These are phyloP conservation scores for Fagopyrum tataricum DNA, from an alignment of 148 eudicot genomes.

Conservation along the genomic window DNA sequence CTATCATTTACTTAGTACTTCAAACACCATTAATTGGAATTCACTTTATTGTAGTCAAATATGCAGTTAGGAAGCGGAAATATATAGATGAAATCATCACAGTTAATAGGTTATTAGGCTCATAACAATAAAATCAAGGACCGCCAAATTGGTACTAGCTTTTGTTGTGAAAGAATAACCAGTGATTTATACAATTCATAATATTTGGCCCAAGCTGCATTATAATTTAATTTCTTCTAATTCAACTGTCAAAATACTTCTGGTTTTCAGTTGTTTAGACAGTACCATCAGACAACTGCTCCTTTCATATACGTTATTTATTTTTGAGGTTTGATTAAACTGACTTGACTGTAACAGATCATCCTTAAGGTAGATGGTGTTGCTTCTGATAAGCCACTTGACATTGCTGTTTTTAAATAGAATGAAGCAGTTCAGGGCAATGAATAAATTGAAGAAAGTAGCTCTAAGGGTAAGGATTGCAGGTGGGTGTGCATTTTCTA, in stretches of 20 bases:
- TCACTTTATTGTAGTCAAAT: background rate
- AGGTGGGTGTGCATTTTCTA: background rate
- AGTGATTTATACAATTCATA: background rate
- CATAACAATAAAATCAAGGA: background rate
- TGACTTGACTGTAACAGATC: constrained; percentile 37
- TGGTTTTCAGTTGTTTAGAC: background rate
- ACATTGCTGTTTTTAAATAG: constrained; percentile 78
- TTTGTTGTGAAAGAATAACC: background rate
- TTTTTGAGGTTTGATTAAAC: background rate
- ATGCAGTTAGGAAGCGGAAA: background rate
- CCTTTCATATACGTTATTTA: background rate
- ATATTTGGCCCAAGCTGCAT: background rate
- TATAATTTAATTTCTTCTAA: background rate
- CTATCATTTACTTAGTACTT: background rate
- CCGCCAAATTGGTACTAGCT: background rate
- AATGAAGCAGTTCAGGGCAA: constrained; percentile 99
- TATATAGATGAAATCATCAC: background rate
- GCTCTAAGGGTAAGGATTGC: constrained; percentile 66
- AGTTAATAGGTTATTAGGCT: too few species aligned
- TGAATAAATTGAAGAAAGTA: constrained; percentile 97
- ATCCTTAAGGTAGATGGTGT: constrained; percentile 97
- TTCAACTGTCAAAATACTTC: background rate
- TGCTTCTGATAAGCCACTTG: constrained; percentile 96
- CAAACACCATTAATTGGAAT: background rate
- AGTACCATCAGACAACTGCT: background rate